Percentiles rank a stretch among this genome's conserved stretches.
Evolutionary conservation across 352 stramenopile species (phyloP).

Genomic region (Saprolegnia diclina): DNA sequence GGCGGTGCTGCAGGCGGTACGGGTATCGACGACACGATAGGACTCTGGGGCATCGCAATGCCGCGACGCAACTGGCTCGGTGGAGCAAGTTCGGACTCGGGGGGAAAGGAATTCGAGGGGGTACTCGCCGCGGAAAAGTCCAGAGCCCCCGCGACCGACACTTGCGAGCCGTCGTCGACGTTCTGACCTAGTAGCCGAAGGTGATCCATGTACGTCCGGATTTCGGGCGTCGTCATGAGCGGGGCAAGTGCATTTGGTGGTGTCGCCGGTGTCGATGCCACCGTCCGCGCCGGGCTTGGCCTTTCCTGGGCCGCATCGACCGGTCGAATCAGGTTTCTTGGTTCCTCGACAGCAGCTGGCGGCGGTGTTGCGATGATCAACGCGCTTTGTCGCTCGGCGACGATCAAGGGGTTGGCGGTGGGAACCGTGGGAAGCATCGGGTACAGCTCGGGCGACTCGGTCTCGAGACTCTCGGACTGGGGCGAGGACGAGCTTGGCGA

Average conservation of each 20-base stretch:
- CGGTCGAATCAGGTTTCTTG: not conserved
- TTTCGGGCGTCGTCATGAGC: not conserved
- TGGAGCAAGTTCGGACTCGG: too few relatives aligned
- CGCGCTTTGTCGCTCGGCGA: too few relatives aligned
- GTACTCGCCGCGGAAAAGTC: not conserved
- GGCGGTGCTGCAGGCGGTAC: not conserved
- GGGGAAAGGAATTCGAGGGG: too few relatives aligned
- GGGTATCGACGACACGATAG: too few relatives aligned
- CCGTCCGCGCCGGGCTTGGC: too few relatives aligned
- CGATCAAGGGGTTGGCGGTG: not conserved
- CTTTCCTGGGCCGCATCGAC: not conserved
- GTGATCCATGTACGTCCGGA: not conserved
- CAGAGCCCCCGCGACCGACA: not conserved
- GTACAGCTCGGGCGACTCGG: constrained; percentile 5
- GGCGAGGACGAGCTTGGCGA: not conserved
- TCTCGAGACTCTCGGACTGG: not conserved
- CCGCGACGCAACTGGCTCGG: too few relatives aligned
- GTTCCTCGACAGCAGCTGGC: not conserved
- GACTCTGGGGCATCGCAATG: too few relatives aligned
- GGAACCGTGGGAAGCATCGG: not conserved
- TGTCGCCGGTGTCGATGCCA: not conserved
- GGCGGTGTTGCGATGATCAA: too few relatives aligned
- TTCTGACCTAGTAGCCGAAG: not conserved
- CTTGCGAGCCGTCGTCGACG: not conserved
- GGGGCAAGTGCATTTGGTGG: not conserved